phyloP scores from a whole-genome alignment of 2,329 filamentous ascomycete species.

The Aspergillus fructus region DNA sequence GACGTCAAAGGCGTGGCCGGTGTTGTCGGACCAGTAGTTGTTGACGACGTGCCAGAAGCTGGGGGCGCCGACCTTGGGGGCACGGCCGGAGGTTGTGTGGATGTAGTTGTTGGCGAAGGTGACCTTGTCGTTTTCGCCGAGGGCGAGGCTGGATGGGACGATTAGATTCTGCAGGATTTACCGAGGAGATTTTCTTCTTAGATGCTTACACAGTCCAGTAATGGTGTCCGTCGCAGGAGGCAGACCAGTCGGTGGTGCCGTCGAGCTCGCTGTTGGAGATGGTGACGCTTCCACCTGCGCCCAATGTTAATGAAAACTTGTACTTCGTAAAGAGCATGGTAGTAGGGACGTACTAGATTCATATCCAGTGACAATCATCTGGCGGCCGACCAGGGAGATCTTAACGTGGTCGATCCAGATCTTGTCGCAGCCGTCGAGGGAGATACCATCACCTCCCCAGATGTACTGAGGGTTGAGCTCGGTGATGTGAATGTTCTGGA shows the following conservation, averaged over 20 bases:
- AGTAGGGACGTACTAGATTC: conserved; percentile 39
- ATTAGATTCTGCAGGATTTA: neutral
- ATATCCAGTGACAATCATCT: conserved; percentile 29
- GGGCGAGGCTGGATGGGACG: conserved; percentile 44
- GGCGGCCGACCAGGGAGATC: conserved; percentile 34
- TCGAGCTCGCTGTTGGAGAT: conserved; percentile 61
- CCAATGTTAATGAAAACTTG: conserved; percentile 24
- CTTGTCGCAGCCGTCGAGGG: conserved; percentile 43
- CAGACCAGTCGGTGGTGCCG: conserved; percentile 53
- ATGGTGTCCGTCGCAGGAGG: conserved; percentile 57
- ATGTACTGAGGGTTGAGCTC: conserved; percentile 55
- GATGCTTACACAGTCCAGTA: conserved; percentile 53
- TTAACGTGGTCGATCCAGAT: conserved; percentile 53
- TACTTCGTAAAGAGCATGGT: conserved; percentile 49
- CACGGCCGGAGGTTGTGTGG: conserved; percentile 57
- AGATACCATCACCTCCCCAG: conserved; percentile 60
- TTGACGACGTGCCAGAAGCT: conserved; percentile 54
- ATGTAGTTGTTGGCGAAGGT: conserved; percentile 62
- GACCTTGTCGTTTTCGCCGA: conserved; percentile 54
- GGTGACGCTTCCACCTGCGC: conserved; percentile 10
- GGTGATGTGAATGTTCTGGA: conserved; percentile 58
- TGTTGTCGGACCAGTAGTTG: conserved; percentile 40
- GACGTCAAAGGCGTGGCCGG: conserved; percentile 47
- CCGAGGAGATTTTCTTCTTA: too few relatives aligned
- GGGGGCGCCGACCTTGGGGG: conserved; percentile 55